Evolutionary conservation across 1,284 basidiomycete genomes (phyloP), one percentile per base, ranked within the genome.

Genomic region (Cryptococcus amylolentus): DNA sequence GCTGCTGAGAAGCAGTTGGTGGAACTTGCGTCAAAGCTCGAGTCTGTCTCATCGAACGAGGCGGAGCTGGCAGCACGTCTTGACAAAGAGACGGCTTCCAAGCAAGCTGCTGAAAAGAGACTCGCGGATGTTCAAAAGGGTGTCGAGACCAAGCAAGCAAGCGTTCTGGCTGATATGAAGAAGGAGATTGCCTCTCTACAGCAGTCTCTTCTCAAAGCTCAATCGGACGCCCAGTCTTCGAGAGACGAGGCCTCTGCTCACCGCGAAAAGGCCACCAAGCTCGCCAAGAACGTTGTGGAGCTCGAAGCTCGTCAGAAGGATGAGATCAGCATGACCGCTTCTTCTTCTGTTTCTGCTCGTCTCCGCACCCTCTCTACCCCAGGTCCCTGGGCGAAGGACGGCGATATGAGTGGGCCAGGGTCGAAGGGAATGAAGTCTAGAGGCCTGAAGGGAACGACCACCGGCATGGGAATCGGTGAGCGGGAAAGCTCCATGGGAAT

Each of bases 291-390:
- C 16, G 9, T 63, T 12, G 16, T 39, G 6, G 49, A 54, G 6
- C 39, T 55, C 7, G 49, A 50, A 23, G 38, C 35, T 13, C 47
- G 51, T 20, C 40, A 40, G 31, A 49, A 28, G 48, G 23, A 50
- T 2, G 40, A 58, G 10, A 42, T 42, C 27, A 52, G 41, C 38
- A 46, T 54, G 23, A 38, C 59, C 10, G 47, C 60, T 38, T 51
- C 60, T 4, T 41, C 43, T 14, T 50, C 48, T 18, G 49, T 50
- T 2, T 55, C 51, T 13, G 23, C 52, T 40, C 48, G 60, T n/a
- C 45, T 52, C 10, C 60, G 54, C 38, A 50, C 49, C 13, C 52
- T 50, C 26, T 57, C 59, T 6, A 57, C 60, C 12, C 60, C 56
- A 18, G 53, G 44, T n/a, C 56, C 56, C n/a, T 52, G 56, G 31